Base-by-base conservation (phyloP, 768 basidiomycete genomes). In the Tulasnella sp. region DNA sequence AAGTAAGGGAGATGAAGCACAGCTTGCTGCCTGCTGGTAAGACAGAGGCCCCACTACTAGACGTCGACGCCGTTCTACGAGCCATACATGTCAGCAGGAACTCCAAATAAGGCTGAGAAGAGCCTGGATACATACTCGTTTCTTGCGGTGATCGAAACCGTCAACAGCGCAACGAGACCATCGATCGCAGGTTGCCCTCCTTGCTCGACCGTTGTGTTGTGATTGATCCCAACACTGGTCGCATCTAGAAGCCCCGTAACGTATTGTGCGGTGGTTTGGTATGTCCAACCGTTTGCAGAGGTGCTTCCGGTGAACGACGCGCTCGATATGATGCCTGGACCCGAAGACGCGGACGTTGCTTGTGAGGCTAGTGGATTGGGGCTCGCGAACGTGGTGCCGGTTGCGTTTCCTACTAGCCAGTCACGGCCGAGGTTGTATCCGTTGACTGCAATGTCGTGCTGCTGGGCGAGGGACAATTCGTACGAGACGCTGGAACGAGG, bases 361-460 rank as follows among this genome's bases (percentile, higher is more conserved):
- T 19, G 62, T 26, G 0, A 39, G 29, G 8, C 7, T 17, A 72
- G 39, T n/a, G 71, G 71, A 32, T 72, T 68, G 72, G 44, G 67
- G 67, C 52, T n/a, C 44, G 39, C 0, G 41, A 67, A 9, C 79
- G 52, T 74, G 80, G 81, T 26, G 83, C 81, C 29, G 80, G 94
- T 94, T 34, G 90, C 88, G 77, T 94, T 94, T 22, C 90, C 92
- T 34, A 95, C 82, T 19, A 96, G 81, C 83, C 86, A 90, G 77
- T 97, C 94, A 29, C 94, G 88, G 71, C 12, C 32, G 68, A 42
- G 34, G 44, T 75, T 77, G 42, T 36, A 93, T 80, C 93, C 94
- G 73, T 94, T 85, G 7, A 81, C 80, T 29, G 91, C 77, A 77
- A 95, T 91, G 76, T 91, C 87, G 78, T 94, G 92, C 29, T 81